Base-by-base conservation (phyloP, 2,329 filamentous ascomycete species). In the Penicillium hesseltinei region DNA sequence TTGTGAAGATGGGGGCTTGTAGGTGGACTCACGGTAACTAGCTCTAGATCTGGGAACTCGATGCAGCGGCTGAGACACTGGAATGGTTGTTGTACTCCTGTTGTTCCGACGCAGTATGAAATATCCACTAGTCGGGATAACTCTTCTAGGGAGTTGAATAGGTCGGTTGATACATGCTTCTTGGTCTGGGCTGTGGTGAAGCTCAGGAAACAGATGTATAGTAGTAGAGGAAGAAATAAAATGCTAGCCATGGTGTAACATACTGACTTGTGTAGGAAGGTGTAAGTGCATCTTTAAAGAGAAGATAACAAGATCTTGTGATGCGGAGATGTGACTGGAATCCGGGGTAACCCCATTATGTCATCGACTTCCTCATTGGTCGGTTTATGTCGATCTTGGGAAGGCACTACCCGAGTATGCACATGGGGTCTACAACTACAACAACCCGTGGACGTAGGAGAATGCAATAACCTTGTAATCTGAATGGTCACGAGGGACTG, bases 71-170 rank as follows among this genome's bases (percentile, higher is more conserved):
- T 94, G 15, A 88, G 83, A 75, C 94, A 99, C 33, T 82, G 77
- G 73, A 99, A 99, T 0, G 94, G 94, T 64, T 87, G 86, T 49
- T 82, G 81, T 60, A 99, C 87, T 39, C 93, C 94, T 0, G 89
- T 88, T 5, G 84, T 87, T 60, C 92, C 92, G 57, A 97, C 90
- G 74, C 94, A 99, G 77, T 97, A 97, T 47, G 91, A 81, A 58
- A 97, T 94, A 73, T 99, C 94, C 61, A 97, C 93, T 27, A 97
- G 83, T 53, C 92, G 88, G n/a, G 93, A 86, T 54, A 93, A 81
- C 68, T 96, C 90, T 75, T 97, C 92, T 15, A 99, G 85, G 19
- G 90, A 87, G 57, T 84, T 79, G 76, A 96, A 97, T 60, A 97
- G 82, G 25, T 79, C 69, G 29, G 76, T 69, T 5, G 89, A 87